Conservation (phyloP, 2,329 filamentous ascomycete genomes). For the Escovopsis sp. region DNA sequence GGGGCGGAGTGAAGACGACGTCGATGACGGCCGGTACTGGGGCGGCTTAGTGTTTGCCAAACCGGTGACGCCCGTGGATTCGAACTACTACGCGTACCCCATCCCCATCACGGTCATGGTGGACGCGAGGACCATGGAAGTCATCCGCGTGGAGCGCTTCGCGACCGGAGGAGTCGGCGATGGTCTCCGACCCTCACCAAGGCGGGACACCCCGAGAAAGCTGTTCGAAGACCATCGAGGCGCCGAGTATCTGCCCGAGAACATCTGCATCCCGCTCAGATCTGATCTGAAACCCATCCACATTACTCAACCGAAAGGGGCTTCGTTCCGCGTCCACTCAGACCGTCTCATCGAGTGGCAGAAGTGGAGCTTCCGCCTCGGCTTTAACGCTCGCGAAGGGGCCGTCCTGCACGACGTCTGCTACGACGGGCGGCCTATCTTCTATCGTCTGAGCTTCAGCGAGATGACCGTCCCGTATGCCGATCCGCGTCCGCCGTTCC, state of each 20-base stretch:
- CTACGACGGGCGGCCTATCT: conserved; percentile 49
- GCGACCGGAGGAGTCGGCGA: conserved; percentile 34
- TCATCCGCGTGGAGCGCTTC: conserved; percentile 43
- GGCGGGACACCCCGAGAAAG: conserved; percentile 25
- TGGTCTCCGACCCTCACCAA: conserved; percentile 22
- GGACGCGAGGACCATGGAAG: conserved; percentile 37
- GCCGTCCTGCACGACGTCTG: conserved; percentile 54
- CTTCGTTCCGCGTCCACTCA: conserved; percentile 44
- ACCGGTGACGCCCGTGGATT: conserved; percentile 31
- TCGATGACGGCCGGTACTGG: conserved; percentile 27
- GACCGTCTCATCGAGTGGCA: conserved; percentile 43
- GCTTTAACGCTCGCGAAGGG: conserved; percentile 57
- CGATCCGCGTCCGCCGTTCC: conserved; percentile 49
- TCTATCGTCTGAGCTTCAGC: conserved; percentile 51
- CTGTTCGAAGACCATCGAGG: conserved; percentile 27
- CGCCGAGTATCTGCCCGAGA: conserved; percentile 35
- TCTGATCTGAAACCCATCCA: conserved; percentile 53
- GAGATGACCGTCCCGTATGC: conserved; percentile 60
- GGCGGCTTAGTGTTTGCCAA: conserved; percentile 34
- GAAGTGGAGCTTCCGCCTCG: conserved; percentile 55
- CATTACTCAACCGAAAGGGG: conserved; percentile 54
- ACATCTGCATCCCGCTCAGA: conserved; percentile 32
- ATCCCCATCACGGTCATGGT: conserved; percentile 45
- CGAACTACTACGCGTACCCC: conserved; percentile 49
- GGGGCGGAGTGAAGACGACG: conserved; percentile 23